Evolutionary conservation across 2,329 filamentous ascomycete genomes (phyloP).

Genomic region (Fusarium odoratissimum): DNA sequence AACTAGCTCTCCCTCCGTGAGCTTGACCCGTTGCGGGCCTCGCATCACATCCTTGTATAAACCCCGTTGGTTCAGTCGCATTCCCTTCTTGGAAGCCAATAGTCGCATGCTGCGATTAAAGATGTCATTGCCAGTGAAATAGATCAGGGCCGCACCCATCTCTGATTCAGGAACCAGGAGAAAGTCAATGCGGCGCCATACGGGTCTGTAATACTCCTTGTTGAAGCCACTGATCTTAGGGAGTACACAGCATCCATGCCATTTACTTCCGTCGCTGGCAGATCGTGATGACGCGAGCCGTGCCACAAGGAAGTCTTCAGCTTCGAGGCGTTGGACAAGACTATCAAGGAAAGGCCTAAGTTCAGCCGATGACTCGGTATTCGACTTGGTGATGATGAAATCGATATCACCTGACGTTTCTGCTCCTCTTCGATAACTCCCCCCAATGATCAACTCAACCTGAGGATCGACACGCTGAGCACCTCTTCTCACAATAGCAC

Average conservation of each 20-base stretch:
- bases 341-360: constrained; percentile 71
- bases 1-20: constrained; percentile 75
- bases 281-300: constrained; percentile 69
- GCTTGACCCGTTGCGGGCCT: constrained; percentile 65
- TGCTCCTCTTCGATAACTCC: constrained; percentile 86
- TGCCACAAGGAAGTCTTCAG: constrained; percentile 74
- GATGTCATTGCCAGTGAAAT: constrained; percentile 95
- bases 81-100: constrained; percentile 81
- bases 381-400: constrained; percentile 79
- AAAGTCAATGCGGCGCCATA: constrained; percentile 87
- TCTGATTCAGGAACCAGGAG: constrained; percentile 83
- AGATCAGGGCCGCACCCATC: constrained; percentile 87
- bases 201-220: constrained; percentile 50
- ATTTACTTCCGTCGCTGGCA: constrained; percentile 75
- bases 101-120: constrained; percentile 90
- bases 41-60: constrained; percentile 78
- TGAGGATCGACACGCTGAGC: constrained; percentile 69
- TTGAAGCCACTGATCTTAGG: constrained; percentile 57
- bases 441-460: constrained; percentile 80
- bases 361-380: constrained; percentile 63
- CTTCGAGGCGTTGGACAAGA: constrained; percentile 72
- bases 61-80: constrained; percentile 87
- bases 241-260: constrained; percentile 86
- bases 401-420: constrained; percentile 84
- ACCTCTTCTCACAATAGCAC: constrained; percentile 68